Base-by-base conservation (phyloP, 2,329 filamentous ascomycete species). In the Canariomyces notabilis region DNA sequence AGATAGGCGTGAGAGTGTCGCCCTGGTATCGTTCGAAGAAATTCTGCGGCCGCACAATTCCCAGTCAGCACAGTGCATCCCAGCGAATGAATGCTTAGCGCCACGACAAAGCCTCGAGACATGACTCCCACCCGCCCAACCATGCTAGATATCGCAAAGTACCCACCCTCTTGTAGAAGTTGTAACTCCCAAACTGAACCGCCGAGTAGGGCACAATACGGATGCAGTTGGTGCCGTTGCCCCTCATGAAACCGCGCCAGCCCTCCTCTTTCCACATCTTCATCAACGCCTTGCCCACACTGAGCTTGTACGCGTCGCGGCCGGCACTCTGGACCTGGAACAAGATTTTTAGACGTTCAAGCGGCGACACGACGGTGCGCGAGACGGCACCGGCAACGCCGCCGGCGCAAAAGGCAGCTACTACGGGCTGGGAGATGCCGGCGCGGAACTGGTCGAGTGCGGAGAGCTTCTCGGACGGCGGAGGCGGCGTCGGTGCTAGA, bases 251-350 rank as follows among this genome's bases (percentile, higher is more conserved):
- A 0, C 93, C 93, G 65, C 82, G 83, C 89, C 90, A 97, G 44
- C 93, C 93, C 68, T 98, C 93, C 64, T 98, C 93, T 58, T 76
- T 83, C 83, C 91, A 95, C 85, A 98, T 98, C 57, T 98, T 98
- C 34, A 72, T 78, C 54, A 98, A 73, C 4, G 89, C 93, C 68
- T 94, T 88, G 57, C 83, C 81, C 48, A 97, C 88, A 14, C 89
- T 93, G 66, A 96, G 74, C 65, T 93, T 91, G 70, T 98, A 98
- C 62, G 95, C 91, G 58, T 88, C 86, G 61, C 89, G 82, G 15
- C 90, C 91, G 40, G 78, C 86, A 62, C 87, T 94, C 71, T 98
- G 93, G 21, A 98, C 79, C 66, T 98, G 93, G 66, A 96, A 89
- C n/a, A 98, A 75, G 58, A 98, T 98, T 73, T 98, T 97, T 49